Percentiles rank a stretch among this genome's conserved stretches.
Evolutionary conservation across 2,329 filamentous ascomycete genomes (phyloP).

Genomic region (Teratosphaeria zuluensis): DNA sequence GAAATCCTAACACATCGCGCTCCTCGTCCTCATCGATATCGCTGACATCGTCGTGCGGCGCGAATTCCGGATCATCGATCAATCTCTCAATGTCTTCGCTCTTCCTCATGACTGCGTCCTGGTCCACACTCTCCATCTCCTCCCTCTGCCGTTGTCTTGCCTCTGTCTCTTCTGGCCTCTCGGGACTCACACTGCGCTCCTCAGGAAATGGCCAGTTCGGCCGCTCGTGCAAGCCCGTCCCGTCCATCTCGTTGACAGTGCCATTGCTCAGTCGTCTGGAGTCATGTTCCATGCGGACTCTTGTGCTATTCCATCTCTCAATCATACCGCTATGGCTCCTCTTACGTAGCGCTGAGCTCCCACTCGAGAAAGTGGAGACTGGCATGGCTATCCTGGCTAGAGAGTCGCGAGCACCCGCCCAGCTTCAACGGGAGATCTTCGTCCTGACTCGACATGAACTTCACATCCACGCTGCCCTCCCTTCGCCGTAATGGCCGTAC

Average conservation of each 20-base stretch:
- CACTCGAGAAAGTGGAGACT: conserved; percentile 19
- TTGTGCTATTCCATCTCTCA: conserved; percentile 18
- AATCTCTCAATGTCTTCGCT: conserved; percentile 12
- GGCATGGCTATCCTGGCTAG: conserved; percentile 11
- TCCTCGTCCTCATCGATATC: conserved; percentile 10
- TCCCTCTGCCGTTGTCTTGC: background rate
- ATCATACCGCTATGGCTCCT: conserved; percentile 11
- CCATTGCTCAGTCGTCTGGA: conserved; percentile 17
- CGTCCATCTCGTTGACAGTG: conserved; percentile 21
- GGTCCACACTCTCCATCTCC: conserved; percentile 5
- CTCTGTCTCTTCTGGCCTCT: background rate
- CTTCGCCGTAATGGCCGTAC: background rate
- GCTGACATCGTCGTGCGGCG: conserved; percentile 1
- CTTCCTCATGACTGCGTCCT: conserved; percentile 12
- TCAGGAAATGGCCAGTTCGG: conserved; percentile 19
- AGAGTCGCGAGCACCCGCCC: background rate
- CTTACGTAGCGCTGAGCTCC: conserved; percentile 9
- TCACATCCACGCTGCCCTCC: background rate
- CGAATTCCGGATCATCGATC: background rate
- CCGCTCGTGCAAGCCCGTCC: conserved; percentile 18
- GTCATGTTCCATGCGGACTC: conserved; percentile 17
- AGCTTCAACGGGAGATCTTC: background rate
- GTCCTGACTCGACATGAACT: background rate
- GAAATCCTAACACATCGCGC: conserved; percentile 10
- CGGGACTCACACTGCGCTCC: conserved; percentile 7